phyloP scores from a whole-genome alignment of 2,329 filamentous ascomycete species.

The Blastomyces parvus region DNA sequence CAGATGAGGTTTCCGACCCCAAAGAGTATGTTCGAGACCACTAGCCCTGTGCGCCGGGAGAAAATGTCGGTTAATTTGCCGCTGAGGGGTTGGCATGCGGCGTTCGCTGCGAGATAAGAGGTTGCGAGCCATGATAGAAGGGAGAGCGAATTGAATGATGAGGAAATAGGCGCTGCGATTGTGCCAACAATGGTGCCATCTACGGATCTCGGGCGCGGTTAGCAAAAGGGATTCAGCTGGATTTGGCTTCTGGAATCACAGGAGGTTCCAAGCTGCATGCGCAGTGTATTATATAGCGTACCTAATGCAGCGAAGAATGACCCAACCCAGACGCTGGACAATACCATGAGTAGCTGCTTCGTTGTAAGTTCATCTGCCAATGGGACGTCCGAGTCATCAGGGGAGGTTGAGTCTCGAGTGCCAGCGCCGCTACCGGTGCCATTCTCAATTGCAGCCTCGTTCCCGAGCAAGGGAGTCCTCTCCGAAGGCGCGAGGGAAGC shows the following conservation, averaged over 20 bases:
- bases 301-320: conserved; percentile 50
- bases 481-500: conserved; percentile 9
- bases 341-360: conserved; percentile 39
- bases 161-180: conserved; percentile 71
- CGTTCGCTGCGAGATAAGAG: conserved; percentile 79
- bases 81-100: conserved; percentile 74
- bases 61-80: conserved; percentile 85
- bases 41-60: conserved; percentile 63
- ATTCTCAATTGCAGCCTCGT: conserved; percentile 6
- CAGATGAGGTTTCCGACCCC: conserved; percentile 72
- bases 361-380: conserved; percentile 40
- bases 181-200: conserved; percentile 82
- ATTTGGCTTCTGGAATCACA: background rate
- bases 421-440: conserved; percentile 6
- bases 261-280: background rate
- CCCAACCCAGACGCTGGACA: conserved; percentile 44
- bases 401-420: too few relatives aligned
- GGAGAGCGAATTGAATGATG: conserved; percentile 69
- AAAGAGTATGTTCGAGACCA: conserved; percentile 74
- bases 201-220: conserved; percentile 16
- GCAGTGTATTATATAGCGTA: conserved; percentile 17
- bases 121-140: conserved; percentile 81
- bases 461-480: conserved; percentile 14
- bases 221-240: background rate
- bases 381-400: conserved; percentile 14